Conservation (phyloP, 306 rosid genomes). For the Quercus variabilis region DNA sequence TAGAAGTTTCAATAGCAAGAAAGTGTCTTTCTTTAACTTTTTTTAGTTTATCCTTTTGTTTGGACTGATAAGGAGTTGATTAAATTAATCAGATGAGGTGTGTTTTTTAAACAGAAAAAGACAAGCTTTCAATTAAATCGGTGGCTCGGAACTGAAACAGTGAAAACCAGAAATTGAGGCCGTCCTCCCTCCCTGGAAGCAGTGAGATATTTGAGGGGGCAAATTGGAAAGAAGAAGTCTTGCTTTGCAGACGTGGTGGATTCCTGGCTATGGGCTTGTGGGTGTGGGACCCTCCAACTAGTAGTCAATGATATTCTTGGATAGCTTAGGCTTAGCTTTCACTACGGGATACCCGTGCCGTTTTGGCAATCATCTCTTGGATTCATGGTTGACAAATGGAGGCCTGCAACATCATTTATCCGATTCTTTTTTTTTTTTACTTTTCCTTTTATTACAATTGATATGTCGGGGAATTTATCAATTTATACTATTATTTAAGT, state of each 20-base stretch:
- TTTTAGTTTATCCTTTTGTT: background rate
- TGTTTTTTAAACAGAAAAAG: no score
- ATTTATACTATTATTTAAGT: no score
- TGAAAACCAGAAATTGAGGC: conserved; percentile 2
- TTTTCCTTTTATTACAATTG: no score
- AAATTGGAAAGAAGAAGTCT: background rate
- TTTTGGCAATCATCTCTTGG: background rate
- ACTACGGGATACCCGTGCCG: conserved; percentile 22
- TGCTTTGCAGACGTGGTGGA: background rate
- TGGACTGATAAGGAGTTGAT: background rate
- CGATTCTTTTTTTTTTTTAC: background rate
- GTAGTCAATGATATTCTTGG: background rate
- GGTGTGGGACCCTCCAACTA: conserved; percentile 11
- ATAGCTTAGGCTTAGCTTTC: background rate
- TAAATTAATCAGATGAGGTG: background rate
- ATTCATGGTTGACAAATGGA: background rate
- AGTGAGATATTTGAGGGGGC: background rate
- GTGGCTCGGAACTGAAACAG: background rate
- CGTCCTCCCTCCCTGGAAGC: background rate
- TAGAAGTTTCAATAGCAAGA: no score
- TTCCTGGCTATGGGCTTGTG: background rate
- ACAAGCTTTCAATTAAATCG: no score
- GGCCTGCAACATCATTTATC: background rate
- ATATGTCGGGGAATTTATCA: no score
- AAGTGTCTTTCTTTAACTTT: background rate